phyloP scores from a whole-genome alignment of 1,284 basidiomycete species.

The Phenoliferia sp. region DNA sequence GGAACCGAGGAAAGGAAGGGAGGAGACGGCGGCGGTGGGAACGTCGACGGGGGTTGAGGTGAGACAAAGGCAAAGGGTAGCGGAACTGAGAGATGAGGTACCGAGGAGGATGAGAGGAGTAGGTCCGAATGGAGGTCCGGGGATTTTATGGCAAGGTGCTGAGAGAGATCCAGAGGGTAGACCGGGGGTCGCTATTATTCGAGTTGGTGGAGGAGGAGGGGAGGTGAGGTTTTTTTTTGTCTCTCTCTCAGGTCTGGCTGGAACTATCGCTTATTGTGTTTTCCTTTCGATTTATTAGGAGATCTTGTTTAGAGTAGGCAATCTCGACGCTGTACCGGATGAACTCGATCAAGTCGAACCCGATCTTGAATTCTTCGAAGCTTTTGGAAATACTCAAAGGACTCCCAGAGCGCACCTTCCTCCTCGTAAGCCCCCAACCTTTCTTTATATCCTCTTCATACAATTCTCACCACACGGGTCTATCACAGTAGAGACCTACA shows the following conservation, averaged over 20 bases:
- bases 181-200: slow-evolving; percentile 19
- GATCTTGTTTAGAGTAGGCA: not conserved
- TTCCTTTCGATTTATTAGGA: not conserved
- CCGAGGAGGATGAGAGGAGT: slow-evolving; percentile 14
- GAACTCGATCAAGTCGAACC: not conserved
- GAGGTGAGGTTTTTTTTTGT: not conserved
- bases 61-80: not conserved
- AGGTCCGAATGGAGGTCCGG: slow-evolving; percentile 20
- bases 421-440: not conserved
- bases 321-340: slow-evolving; percentile 3
- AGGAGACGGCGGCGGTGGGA: not conserved
- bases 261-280: no score
- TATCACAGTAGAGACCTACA: slow-evolving; percentile 20
- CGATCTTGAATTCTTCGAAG: not conserved
- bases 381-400: not conserved
- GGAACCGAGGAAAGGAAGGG: not conserved
- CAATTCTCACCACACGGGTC: not conserved
- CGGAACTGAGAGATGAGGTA: not conserved
- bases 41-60: no score
- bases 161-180: slow-evolving; percentile 16
- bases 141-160: slow-evolving; percentile 24
- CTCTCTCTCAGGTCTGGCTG: not conserved
- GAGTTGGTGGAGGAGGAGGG: slow-evolving; percentile 19
- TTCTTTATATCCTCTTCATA: not conserved
- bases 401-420: not conserved